phyloP scores from a whole-genome alignment of 2,329 filamentous ascomycete genomes.

The Metarhizium robertsii region DNA sequence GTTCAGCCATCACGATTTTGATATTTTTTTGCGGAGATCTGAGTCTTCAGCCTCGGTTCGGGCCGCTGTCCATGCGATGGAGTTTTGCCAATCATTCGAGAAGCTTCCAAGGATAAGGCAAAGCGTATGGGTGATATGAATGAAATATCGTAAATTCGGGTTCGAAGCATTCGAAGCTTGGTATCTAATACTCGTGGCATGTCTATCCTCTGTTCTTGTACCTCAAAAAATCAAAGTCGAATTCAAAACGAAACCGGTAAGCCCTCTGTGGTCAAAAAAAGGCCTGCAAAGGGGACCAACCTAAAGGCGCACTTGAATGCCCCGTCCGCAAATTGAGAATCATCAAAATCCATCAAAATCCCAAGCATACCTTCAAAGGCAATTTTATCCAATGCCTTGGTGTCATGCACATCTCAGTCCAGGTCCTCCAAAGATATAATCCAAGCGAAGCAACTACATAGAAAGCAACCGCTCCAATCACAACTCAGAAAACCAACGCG shows the following conservation, averaged over 20 bases:
- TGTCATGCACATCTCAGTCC: not conserved
- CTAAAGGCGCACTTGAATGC: not conserved
- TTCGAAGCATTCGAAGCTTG: not conserved
- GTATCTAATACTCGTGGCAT: slow-evolving; percentile 2
- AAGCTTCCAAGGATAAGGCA: too few species aligned
- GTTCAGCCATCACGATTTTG: too few species aligned
- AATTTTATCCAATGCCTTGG: not conserved
- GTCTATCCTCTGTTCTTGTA: not conserved
- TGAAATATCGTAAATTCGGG: too few species aligned
- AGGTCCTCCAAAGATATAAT: too few species aligned
- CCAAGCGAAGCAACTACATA: too few species aligned
- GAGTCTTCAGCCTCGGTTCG: too few species aligned
- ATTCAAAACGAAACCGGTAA: not conserved
- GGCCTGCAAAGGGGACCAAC: not conserved
- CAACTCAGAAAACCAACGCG: too few species aligned
- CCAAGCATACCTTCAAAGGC: not conserved
- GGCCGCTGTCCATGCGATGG: too few species aligned
- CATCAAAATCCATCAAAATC: not conserved
- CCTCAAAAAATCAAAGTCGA: not conserved
- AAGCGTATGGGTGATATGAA: too few species aligned
- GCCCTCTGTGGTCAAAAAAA: not conserved
- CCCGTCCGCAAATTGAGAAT: not conserved
- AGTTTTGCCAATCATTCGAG: too few species aligned
- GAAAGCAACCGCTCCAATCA: too few species aligned
- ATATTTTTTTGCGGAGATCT: too few species aligned